Percentiles rank a stretch among this genome's conserved stretches.
Evolutionary conservation across 2,329 filamentous ascomycete genomes (phyloP).

Genomic region (Fusarium caatingaense): DNA sequence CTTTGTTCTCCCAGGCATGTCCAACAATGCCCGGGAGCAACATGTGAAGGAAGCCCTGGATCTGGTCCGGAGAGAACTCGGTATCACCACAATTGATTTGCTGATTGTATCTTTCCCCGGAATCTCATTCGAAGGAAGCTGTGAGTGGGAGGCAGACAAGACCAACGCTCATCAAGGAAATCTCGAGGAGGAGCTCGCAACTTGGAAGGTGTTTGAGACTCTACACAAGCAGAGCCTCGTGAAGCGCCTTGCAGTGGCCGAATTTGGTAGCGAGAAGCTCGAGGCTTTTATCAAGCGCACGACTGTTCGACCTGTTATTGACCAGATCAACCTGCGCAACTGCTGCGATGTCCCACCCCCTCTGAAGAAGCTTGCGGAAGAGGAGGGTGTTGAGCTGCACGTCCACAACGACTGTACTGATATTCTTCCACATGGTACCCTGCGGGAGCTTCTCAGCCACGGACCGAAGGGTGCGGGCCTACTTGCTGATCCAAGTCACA

Average conservation of each 20-base stretch:
- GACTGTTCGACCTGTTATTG: conserved; percentile 79
- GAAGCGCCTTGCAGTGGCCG: conserved; percentile 82
- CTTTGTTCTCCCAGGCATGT: conserved; percentile 85
- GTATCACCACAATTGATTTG: conserved; percentile 81
- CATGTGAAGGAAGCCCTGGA: conserved; percentile 83
- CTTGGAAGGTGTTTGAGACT: conserved; percentile 79
- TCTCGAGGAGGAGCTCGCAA: conserved; percentile 73
- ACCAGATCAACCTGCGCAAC: conserved; percentile 96
- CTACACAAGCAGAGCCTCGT: conserved; percentile 79
- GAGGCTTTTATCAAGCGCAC: conserved; percentile 79
- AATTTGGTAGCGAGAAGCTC: conserved; percentile 89
- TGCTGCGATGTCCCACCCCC: conserved; percentile 96
- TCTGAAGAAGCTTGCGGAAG: conserved; percentile 84
- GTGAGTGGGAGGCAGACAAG: conserved; percentile 80
- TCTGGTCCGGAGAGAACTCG: conserved; percentile 83
- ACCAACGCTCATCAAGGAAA: conserved; percentile 70
- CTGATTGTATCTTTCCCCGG: conserved; percentile 94
- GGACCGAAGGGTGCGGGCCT: conserved; percentile 79
- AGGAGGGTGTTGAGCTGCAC: conserved; percentile 84
- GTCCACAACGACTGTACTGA: conserved; percentile 96
- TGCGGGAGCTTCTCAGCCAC: conserved; percentile 83
- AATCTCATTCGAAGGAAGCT: conserved; percentile 92
- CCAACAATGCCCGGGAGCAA: conserved; percentile 70
- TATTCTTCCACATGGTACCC: conserved; percentile 85
- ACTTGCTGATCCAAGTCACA: conserved; percentile 69